phyloP scores from a whole-genome alignment of 2,329 filamentous ascomycete species.

The Aspergillus texensis region DNA sequence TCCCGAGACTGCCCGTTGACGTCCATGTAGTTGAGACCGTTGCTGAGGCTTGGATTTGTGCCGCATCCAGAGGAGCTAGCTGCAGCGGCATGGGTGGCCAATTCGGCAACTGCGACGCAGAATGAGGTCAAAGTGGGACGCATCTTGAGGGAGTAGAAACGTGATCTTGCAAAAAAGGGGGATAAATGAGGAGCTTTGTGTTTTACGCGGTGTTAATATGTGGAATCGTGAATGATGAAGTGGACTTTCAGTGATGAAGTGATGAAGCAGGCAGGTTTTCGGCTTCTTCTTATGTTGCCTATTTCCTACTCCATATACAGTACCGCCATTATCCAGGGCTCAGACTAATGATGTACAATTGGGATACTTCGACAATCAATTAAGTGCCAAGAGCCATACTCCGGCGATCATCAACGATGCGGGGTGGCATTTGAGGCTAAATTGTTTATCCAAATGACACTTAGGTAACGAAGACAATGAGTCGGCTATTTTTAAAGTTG shows the following conservation, averaged over 20 bases:
- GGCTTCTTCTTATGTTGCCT: neutral
- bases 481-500: neutral
- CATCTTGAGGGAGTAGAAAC: neutral
- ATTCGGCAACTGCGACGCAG: neutral
- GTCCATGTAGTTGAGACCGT: neutral
- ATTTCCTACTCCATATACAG: neutral
- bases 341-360: neutral
- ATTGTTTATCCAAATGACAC: neutral
- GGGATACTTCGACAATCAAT: neutral
- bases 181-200: neutral
- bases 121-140: neutral
- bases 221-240: neutral
- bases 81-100: neutral
- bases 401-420: neutral
- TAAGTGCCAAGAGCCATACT: neutral
- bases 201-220: neutral
- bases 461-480: neutral
- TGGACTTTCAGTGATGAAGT: neutral
- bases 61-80: constrained; percentile 16
- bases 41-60: constrained; percentile 3
- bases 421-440: neutral
- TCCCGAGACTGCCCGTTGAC: neutral
- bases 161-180: neutral
- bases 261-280: neutral
- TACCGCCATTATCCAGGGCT: neutral